Percentiles rank a stretch among this genome's conserved stretches.
These are phyloP conservation scores for Aspergillus sp. DNA, from an alignment of 2,329 filamentous ascomycete genomes.

Conservation along the genomic window DNA sequence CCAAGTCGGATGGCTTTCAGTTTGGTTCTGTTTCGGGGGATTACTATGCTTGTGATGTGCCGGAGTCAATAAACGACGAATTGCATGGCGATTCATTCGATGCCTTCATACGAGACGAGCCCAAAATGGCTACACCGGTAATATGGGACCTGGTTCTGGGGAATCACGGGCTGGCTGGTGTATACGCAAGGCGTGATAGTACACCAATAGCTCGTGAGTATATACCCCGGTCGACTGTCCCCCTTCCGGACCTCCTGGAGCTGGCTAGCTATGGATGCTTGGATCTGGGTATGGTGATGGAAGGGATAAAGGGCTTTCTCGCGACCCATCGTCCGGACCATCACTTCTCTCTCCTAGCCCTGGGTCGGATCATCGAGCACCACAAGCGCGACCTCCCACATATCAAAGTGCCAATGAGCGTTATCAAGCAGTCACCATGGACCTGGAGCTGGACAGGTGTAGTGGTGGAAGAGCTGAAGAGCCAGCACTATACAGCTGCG, in stretches of 20 bases:
- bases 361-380: constrained; percentile 1
- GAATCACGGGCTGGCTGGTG: not conserved
- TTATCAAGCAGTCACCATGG: not conserved
- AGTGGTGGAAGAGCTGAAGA: not conserved
- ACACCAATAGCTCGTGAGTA: not conserved
- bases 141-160: constrained; percentile 1
- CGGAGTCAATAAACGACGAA: too few relatives aligned
- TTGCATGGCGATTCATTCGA: not conserved
- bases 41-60: not conserved
- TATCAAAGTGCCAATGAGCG: not conserved
- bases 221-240: not conserved
- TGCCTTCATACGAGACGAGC: not conserved
- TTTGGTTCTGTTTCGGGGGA: not conserved
- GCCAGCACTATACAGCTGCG: not conserved
- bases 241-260: not conserved
- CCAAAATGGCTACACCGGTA: not conserved
- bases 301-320: not conserved
- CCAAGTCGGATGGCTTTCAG: not conserved
- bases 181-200: not conserved
- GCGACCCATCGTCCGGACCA: not conserved
- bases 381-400: not conserved
- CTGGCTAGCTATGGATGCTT: not conserved
- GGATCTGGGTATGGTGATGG: not conserved
- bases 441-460: not conserved
- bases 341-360: not conserved